Evolutionary conservation across 495 filamentous ascomycete species (phyloP).

Genomic region (Ascobolus immersus): DNA sequence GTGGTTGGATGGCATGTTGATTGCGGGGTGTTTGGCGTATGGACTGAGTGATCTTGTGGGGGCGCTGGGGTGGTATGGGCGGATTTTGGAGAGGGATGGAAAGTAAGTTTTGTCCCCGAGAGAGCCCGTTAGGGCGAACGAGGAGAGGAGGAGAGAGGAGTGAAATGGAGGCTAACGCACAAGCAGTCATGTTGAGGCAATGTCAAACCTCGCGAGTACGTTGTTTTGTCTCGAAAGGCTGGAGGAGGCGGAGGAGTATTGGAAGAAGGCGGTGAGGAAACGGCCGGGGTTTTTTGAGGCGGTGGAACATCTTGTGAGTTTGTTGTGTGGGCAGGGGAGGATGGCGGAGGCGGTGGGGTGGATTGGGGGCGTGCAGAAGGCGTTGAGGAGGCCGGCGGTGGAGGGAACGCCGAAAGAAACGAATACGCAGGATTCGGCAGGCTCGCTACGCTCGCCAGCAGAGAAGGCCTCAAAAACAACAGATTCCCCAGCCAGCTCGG

Average conservation of each 20-base stretch:
- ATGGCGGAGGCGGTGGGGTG: slow-evolving; percentile 67
- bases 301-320: slow-evolving; percentile 77
- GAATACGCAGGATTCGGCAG: no score
- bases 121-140: background rate
- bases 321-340: slow-evolving; percentile 59
- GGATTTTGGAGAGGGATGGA: slow-evolving; percentile 56
- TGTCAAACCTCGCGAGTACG: slow-evolving; percentile 79
- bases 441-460: no score
- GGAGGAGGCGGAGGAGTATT: slow-evolving; percentile 66
- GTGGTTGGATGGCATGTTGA: slow-evolving; percentile 87
- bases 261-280: slow-evolving; percentile 56
- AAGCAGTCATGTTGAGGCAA: slow-evolving; percentile 69
- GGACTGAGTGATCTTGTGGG: slow-evolving; percentile 63
- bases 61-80: slow-evolving; percentile 68
- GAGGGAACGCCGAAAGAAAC: no score
- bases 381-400: slow-evolving; percentile 39
- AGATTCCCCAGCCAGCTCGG: no score
- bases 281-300: slow-evolving; percentile 87
- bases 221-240: slow-evolving; percentile 57
- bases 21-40: slow-evolving; percentile 83
- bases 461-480: no score
- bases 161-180: slow-evolving; percentile 18
- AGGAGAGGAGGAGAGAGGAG: no score
- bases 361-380: slow-evolving; percentile 68
- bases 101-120: slow-evolving; percentile 28